Percentiles rank a stretch among this genome's conserved stretches.
phyloP scores from a whole-genome alignment of 2,329 filamentous ascomycete species.

The Fusarium sp. region DNA sequence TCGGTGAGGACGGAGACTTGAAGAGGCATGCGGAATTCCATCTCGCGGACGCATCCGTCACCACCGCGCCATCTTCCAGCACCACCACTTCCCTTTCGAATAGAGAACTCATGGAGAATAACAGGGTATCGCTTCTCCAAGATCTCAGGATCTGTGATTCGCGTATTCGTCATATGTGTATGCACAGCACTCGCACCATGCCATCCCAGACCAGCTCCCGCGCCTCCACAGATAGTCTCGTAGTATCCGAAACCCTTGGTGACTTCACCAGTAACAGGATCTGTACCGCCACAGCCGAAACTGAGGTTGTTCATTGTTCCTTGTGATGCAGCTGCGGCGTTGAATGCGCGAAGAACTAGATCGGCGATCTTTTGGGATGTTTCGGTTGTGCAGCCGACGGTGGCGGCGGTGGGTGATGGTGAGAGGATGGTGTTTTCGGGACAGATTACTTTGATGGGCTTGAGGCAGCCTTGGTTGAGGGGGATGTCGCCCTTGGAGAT shows the following conservation, averaged over 20 bases:
- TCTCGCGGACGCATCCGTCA: conserved; percentile 80
- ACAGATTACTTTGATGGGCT: conserved; percentile 44
- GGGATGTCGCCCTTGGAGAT: conserved; percentile 48
- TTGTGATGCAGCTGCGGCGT: conserved; percentile 78
- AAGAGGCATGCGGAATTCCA: conserved; percentile 82
- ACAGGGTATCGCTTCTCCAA: conserved; percentile 51
- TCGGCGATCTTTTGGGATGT: conserved; percentile 60
- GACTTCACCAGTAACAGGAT: conserved; percentile 39
- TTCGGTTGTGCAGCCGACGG: conserved; percentile 49
- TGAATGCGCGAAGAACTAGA: conserved; percentile 80
- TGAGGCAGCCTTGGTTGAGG: conserved; percentile 62
- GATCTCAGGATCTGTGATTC: conserved; percentile 52
- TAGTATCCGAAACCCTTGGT: conserved; percentile 51
- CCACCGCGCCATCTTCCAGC: conserved; percentile 75
- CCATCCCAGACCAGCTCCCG: conserved; percentile 47
- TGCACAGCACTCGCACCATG: conserved; percentile 47
- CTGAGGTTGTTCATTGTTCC: conserved; percentile 86
- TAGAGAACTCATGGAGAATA: conserved; percentile 47
- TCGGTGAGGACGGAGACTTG: conserved; percentile 85
- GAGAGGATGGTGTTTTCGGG: conserved; percentile 49
- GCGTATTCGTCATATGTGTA: conserved; percentile 53
- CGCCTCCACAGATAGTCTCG: conserved; percentile 50
- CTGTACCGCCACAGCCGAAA: conserved; percentile 72
- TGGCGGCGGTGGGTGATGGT: conserved; percentile 47
- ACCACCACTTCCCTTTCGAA: conserved; percentile 60